phyloP scores from a whole-genome alignment of 768 basidiomycete genomes.

The Hysterangium stoloniferum region DNA sequence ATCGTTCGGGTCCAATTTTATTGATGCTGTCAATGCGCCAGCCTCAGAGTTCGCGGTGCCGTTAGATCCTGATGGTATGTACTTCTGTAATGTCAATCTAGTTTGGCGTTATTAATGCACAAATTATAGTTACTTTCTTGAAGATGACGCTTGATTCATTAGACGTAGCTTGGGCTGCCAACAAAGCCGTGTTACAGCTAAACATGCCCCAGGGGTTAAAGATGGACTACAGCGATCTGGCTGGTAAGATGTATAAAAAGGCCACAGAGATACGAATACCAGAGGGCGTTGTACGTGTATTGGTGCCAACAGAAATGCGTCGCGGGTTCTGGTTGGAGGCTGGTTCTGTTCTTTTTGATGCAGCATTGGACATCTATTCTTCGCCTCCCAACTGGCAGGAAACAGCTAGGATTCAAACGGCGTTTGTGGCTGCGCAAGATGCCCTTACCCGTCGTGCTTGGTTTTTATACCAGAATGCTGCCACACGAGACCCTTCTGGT shows the following conservation, averaged over 20 bases:
- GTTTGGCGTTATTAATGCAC: constrained; percentile 4
- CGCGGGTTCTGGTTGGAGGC: constrained; percentile 59
- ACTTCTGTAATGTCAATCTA: background rate
- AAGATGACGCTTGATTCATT: constrained; percentile 52
- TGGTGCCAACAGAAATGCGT: constrained; percentile 29
- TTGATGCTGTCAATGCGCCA: constrained; percentile 75
- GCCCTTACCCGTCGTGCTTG: constrained; percentile 52
- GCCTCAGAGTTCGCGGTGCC: constrained; percentile 55
- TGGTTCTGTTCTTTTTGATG: constrained; percentile 42
- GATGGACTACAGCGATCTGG: constrained; percentile 69
- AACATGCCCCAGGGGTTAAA: constrained; percentile 50
- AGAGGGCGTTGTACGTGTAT: constrained; percentile 36
- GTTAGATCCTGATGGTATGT: constrained; percentile 72
- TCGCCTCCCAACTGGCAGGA: constrained; percentile 50
- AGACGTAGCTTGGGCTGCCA: constrained; percentile 49
- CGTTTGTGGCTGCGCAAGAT: constrained; percentile 70
- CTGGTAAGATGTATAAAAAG: constrained; percentile 58
- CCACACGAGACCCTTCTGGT: background rate
- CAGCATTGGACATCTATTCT: constrained; percentile 61
- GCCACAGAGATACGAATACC: constrained; percentile 56
- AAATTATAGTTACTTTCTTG: constrained; percentile 68
- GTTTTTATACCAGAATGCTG: constrained; percentile 30
- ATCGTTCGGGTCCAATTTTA: constrained; percentile 62
- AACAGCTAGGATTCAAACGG: constrained; percentile 44
- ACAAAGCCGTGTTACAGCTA: constrained; percentile 46